Conservation (phyloP, 225 moss, liverwort and hornwort genomes). For the Pseudisothecium myosuroides region DNA sequence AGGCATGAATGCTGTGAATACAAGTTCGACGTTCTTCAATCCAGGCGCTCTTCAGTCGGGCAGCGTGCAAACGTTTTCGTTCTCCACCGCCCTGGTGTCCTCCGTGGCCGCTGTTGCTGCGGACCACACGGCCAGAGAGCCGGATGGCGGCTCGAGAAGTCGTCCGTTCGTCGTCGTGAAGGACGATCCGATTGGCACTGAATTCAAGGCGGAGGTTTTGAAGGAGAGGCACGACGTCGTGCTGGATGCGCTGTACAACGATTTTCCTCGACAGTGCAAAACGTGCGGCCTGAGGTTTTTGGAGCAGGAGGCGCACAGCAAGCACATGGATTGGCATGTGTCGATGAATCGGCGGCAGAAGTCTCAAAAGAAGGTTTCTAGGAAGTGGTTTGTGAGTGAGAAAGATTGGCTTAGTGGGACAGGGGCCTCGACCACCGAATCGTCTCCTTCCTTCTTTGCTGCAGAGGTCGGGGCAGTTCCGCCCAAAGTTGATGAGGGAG, state of each 20-base stretch:
- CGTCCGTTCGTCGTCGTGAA: slow-evolving; percentile 6
- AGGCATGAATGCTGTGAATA: slow-evolving; percentile 6
- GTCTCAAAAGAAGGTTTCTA: slow-evolving; percentile 90
- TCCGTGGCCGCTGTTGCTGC: neutral
- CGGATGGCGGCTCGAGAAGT: slow-evolving; percentile 10
- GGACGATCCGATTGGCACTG: slow-evolving; percentile 49
- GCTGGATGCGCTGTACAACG: slow-evolving; percentile 72
- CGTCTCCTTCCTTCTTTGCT: slow-evolving; percentile 85
- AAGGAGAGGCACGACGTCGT: slow-evolving; percentile 79
- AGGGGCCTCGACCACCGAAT: slow-evolving; percentile 66
- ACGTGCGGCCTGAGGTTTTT: slow-evolving; percentile 91
- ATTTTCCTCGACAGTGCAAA: slow-evolving; percentile 96
- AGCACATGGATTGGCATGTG: slow-evolving; percentile 99
- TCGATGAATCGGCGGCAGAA: slow-evolving; percentile 91
- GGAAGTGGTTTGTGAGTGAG: slow-evolving; percentile 96
- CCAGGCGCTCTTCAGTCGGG: slow-evolving; percentile 34
- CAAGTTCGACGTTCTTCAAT: slow-evolving; percentile 31
- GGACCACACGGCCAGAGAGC: neutral
- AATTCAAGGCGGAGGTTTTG: slow-evolving; percentile 72
- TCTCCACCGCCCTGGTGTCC: slow-evolving; percentile 21
- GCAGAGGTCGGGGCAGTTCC: slow-evolving; percentile 54
- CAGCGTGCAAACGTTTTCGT: slow-evolving; percentile 37
- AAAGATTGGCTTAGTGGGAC: slow-evolving; percentile 96
- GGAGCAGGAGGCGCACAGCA: slow-evolving; percentile 94
- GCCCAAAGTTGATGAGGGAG: slow-evolving; percentile 56